Percentiles rank a stretch among this genome's conserved stretches.
Evolutionary conservation across 495 filamentous ascomycete genomes (phyloP).

Genomic region (Schizothecium vesticola): DNA sequence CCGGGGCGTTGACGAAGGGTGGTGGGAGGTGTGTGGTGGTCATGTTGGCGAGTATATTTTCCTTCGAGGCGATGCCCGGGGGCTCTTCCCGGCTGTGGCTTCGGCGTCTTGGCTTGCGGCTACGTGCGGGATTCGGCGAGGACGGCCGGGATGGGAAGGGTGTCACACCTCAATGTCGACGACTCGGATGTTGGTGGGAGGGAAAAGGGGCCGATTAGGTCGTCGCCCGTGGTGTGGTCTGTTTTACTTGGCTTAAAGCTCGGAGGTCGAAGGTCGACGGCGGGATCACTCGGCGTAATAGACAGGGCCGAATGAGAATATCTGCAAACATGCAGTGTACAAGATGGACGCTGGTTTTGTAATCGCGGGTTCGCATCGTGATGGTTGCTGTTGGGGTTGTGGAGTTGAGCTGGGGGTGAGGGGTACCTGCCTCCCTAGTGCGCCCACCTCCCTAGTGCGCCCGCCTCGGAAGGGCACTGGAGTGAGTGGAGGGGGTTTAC

Average conservation of each 20-base stretch:
- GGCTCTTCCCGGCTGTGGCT: neutral
- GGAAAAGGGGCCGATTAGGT: neutral
- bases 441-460: too few species aligned
- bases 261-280: neutral
- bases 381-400: neutral
- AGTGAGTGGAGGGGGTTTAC: too few species aligned
- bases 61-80: neutral
- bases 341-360: neutral
- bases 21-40: slow-evolving; percentile 28
- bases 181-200: neutral
- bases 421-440: neutral
- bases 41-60: neutral
- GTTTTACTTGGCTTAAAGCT: neutral
- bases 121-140: neutral
- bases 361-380: neutral
- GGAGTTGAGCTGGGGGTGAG: neutral
- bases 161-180: neutral
- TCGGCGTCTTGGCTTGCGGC: neutral
- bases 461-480: too few species aligned
- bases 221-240: neutral
- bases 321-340: neutral
- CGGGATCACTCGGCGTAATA: neutral
- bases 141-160: neutral
- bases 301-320: neutral
- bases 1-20: slow-evolving; percentile 49